Evolutionary conservation across 2,329 filamentous ascomycete species (phyloP).

Genomic region (Phyllosticta capitalensis): DNA sequence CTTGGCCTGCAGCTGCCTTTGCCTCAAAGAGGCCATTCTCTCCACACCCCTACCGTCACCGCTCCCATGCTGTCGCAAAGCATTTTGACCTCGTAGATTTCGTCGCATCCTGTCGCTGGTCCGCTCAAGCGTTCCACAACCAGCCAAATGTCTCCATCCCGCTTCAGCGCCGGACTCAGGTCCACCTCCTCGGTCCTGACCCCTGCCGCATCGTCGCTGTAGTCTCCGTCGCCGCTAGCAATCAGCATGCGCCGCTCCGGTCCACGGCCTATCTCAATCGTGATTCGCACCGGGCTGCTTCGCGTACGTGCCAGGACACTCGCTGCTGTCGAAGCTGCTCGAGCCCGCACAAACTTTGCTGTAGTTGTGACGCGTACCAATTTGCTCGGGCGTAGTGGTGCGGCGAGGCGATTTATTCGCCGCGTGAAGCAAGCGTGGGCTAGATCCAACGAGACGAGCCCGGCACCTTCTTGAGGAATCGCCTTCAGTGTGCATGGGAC

Average conservation of each 20-base stretch:
- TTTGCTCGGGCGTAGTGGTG: conserved; percentile 40
- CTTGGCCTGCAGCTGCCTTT: neutral
- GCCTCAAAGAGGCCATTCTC: conserved; percentile 29
- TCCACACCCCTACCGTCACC: conserved; percentile 37
- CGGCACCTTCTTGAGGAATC: conserved; percentile 65
- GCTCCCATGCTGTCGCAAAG: conserved; percentile 36
- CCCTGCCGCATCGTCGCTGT: conserved; percentile 55
- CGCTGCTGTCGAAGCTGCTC: conserved; percentile 12
- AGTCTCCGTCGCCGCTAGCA: conserved; percentile 62
- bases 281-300: conserved; percentile 53
- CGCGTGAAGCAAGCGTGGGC: conserved; percentile 41
- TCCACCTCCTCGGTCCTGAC: conserved; percentile 66
- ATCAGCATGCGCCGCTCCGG: conserved; percentile 57
- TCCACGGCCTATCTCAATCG: conserved; percentile 62
- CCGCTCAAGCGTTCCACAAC: conserved; percentile 72
- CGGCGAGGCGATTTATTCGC: conserved; percentile 44
- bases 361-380: conserved; percentile 56
- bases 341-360: conserved; percentile 30
- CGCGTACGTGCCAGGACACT: conserved; percentile 17
- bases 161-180: conserved; percentile 51
- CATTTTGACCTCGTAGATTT: conserved; percentile 43
- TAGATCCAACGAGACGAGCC: conserved; percentile 56
- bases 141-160: conserved; percentile 59
- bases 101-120: conserved; percentile 35
- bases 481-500: conserved; percentile 46